Base-by-base conservation (phyloP, 192 early-diverging fungal genomes). In the Umbelopsis ramanniana region DNA sequence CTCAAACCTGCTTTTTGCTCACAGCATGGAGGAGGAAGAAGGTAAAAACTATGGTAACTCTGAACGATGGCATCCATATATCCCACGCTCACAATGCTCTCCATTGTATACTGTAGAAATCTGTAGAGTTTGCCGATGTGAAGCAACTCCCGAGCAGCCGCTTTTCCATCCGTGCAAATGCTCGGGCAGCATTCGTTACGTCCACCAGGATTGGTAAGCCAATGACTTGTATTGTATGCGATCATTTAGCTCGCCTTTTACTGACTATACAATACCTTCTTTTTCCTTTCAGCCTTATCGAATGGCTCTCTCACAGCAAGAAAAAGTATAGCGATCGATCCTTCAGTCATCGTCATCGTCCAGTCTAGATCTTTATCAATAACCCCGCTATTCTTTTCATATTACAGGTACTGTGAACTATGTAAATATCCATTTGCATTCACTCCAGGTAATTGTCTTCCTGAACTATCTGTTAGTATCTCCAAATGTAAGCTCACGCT, bases 81-180 rank as follows among this genome's bases (percentile, higher is more conserved):
- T 19, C 7, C 48, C 48, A 19, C 17, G 48, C 6, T 63, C 15
- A 4, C 11, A 37, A 37, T n/a, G 12, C 38, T 24, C 54, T 57
- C 11, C 6, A 15, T n/a, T n/a, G 33, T 52, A 38, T 24, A 22
- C 23, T 53, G 26, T 33, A 79, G 88, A 90, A 72, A 90, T 94
- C 67, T 95, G 94, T 84, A 90, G 94, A 76, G 93, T 95, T 15
- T 95, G 94, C 52, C 91, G 93, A 45, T 87, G 89, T 48, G 92
- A 91, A 71, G 87, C 81, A 22, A 92, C 93, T 23, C 76, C 77
- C 19, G 88, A 93, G 4, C 90, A 97, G 71, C 96, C 95, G 19
- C 85, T 98, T 37, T 97, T 92, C 75, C 87, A 95, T 80, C 97
- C 97, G 6, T 98, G 97, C 82, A 95, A 96, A 83, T 98, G 97